Evolutionary conservation across 441 rosid species (phyloP).

Genomic region (Jatropha multifida): DNA sequence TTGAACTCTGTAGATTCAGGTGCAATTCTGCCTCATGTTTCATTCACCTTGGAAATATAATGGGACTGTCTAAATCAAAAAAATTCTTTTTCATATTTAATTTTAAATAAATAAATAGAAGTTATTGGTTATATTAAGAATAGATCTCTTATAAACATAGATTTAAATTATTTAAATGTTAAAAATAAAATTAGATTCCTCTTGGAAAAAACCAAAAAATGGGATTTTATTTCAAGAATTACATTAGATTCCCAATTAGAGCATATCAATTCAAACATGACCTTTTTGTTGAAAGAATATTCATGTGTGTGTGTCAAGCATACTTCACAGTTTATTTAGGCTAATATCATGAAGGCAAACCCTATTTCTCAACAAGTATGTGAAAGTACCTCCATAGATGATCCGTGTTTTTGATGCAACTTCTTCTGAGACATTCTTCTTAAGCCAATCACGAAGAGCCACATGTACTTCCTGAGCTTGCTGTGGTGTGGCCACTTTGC

Average conservation of each 20-base stretch:
- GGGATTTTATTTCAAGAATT: no score
- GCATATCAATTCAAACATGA: no score
- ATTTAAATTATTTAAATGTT: no score
- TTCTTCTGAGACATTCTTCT: slow-evolving; percentile 79
- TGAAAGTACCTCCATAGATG: slow-evolving; percentile 82
- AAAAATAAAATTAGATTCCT: no score
- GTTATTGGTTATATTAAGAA: no score
- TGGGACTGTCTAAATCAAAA: no score
- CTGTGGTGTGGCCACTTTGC: slow-evolving; percentile 87
- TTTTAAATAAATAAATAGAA: no score
- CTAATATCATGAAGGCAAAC: background rate
- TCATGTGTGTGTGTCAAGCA: background rate
- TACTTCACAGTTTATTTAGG: background rate
- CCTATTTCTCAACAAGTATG: background rate
- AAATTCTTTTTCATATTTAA: no score
- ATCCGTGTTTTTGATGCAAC: slow-evolving; percentile 90
- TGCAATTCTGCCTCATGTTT: background rate
- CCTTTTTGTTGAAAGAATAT: background rate
- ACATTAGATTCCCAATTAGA: no score
- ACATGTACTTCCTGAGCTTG: slow-evolving; percentile 97
- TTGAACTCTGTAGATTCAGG: background rate
- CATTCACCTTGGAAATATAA: no score
- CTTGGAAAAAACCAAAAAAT: no score
- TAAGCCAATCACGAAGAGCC: slow-evolving; percentile 92
- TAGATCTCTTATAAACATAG: no score